These are phyloP conservation scores for Plectranthus barbatus DNA, from an alignment of 257 asterid species.

Conservation along the genomic window DNA sequence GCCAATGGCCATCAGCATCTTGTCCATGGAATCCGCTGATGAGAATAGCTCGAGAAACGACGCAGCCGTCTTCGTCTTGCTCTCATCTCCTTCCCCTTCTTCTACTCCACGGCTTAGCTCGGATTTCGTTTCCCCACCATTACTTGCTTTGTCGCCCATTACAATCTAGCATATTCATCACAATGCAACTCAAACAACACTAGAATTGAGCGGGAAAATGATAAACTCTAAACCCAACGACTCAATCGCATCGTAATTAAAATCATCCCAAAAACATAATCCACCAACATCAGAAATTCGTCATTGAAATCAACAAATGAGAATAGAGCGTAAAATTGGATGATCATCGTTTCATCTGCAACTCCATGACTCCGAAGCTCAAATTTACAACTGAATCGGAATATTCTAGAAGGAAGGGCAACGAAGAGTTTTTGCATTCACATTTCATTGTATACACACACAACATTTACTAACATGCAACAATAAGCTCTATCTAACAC, in stretches of 20 bases:
- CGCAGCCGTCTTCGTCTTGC: background rate
- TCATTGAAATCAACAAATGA: too few relatives aligned
- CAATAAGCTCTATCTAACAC: too few relatives aligned
- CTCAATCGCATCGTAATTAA: background rate
- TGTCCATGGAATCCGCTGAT: conserved; percentile 36
- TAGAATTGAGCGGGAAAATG: too few relatives aligned
- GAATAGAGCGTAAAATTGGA: too few relatives aligned
- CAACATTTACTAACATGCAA: too few relatives aligned
- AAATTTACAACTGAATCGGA: too few relatives aligned
- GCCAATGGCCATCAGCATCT: conserved; percentile 31
- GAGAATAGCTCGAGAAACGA: conserved; percentile 31
- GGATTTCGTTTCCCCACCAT: background rate
- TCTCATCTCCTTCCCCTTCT: background rate
- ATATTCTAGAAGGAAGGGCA: too few relatives aligned
- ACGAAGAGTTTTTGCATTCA: too few relatives aligned
- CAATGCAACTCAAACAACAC: background rate
- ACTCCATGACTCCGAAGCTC: background rate
- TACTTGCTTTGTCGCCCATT: background rate
- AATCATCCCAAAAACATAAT: background rate
- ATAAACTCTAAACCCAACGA: background rate
- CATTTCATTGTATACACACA: too few relatives aligned
- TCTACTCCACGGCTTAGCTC: background rate
- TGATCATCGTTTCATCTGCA: too few relatives aligned
- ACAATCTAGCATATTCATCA: background rate
- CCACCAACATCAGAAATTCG: too few relatives aligned